Conservation (phyloP, 2,329 filamentous ascomycete genomes). For the Helminthosporium solani region DNA sequence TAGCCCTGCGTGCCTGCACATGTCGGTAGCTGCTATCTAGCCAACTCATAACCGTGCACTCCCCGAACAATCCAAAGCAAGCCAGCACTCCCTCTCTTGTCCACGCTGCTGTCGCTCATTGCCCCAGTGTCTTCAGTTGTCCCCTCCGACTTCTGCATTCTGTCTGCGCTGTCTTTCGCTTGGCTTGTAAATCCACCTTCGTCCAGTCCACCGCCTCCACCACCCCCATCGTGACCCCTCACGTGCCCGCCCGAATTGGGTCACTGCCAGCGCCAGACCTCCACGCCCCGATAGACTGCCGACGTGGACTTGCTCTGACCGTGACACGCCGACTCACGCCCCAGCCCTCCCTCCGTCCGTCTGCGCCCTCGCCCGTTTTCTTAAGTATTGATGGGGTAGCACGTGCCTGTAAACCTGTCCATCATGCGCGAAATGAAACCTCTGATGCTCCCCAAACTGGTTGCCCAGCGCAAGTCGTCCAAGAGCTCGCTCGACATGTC, state of each 20-base stretch:
- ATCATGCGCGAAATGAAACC: slow-evolving; percentile 44
- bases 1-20: not conserved
- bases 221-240: slow-evolving; percentile 18
- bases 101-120: slow-evolving; percentile 20
- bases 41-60: not conserved
- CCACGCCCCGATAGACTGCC: slow-evolving; percentile 29
- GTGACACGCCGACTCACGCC: slow-evolving; percentile 42
- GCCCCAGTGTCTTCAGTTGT: slow-evolving; percentile 13
- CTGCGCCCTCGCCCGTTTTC: slow-evolving; percentile 34
- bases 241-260: slow-evolving; percentile 35
- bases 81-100: slow-evolving; percentile 18
- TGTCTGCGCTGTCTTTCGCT: slow-evolving; percentile 8
- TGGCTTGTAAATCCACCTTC: slow-evolving; percentile 17
- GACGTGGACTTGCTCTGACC: slow-evolving; percentile 38
- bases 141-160: slow-evolving; percentile 9
- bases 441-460: slow-evolving; percentile 41
- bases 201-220: slow-evolving; percentile 18
- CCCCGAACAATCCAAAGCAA: not conserved
- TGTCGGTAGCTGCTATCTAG: too few species aligned
- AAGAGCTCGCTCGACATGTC: slow-evolving; percentile 38
- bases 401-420: slow-evolving; percentile 20
- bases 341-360: slow-evolving; percentile 18
- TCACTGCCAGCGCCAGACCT: slow-evolving; percentile 28
- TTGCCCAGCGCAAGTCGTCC: slow-evolving; percentile 40
- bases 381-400: slow-evolving; percentile 40